phyloP scores from a whole-genome alignment of 225 moss, liverwort and hornwort genomes.

The Polytrichum formosum region DNA sequence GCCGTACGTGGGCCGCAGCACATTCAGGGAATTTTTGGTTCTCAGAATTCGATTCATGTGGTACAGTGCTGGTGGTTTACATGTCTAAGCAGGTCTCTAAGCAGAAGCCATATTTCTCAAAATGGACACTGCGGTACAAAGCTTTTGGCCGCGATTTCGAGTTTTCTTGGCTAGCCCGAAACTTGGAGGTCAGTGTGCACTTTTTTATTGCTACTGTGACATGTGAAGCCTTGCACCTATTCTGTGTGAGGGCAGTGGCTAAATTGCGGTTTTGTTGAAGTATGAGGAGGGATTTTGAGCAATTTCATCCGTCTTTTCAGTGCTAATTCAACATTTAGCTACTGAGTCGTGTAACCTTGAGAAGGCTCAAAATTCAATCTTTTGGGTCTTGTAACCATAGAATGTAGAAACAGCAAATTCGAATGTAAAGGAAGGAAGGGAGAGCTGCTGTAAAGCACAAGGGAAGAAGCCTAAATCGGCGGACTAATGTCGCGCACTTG shows the following conservation, averaged over 20 bases:
- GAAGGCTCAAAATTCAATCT: too few relatives aligned
- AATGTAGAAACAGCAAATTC: too few relatives aligned
- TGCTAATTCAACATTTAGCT: too few relatives aligned
- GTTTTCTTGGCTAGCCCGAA: constrained; percentile 45
- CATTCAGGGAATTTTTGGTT: background rate
- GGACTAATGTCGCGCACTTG: too few relatives aligned
- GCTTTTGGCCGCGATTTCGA: constrained; percentile 43
- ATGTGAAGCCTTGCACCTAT: background rate
- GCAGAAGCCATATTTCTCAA: constrained; percentile 48
- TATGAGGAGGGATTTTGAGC: background rate
- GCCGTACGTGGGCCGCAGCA: background rate
- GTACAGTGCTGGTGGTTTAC: too few relatives aligned
- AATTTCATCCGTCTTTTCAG: too few relatives aligned
- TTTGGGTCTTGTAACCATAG: too few relatives aligned
- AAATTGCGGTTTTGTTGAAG: background rate
- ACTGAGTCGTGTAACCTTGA: too few relatives aligned
- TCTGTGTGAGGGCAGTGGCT: background rate
- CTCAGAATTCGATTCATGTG: too few relatives aligned
- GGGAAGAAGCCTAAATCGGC: too few relatives aligned
- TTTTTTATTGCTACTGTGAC: background rate
- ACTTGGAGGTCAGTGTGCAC: constrained; percentile 24
- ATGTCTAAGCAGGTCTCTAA: constrained; percentile 36
- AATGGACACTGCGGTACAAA: constrained; percentile 44
- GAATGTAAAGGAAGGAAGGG: too few relatives aligned
- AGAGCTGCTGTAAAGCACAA: too few relatives aligned